Base-by-base conservation (phyloP, 306 rosid species). In the Gastrolobium villosum region DNA sequence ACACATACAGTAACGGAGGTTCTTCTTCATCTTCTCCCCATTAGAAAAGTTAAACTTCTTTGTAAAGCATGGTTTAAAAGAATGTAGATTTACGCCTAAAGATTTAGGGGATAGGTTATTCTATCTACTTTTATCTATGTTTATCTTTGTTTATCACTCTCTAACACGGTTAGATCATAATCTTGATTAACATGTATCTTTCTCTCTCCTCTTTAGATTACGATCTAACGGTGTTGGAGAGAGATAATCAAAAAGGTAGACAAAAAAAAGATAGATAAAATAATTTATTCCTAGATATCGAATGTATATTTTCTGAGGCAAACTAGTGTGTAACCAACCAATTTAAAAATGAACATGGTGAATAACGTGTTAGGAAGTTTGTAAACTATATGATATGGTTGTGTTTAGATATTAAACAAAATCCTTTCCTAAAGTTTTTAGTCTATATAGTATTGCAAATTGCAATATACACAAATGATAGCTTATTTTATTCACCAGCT, bases 301-400 rank as follows among this genome's bases (percentile, higher is more conserved):
- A 20, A 20, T 20, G 1, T 20, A 20, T 20, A 20, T 20, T 20
- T 20, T 20, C 26, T 20, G 26, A 20, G 26, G 26, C 26, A 20
- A 20, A 20, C 26, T 20, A 20, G 26, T 20, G 26, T 20, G 26
- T 20, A 20, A 20, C 26, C 50, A 35, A 53, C 50, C 5, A 5
- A 14, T 60, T 61, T 61, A 70, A 56, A 61, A 14, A 61, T 45
- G 14, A 37, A 31, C 20, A 8, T 10, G 20, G 37, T 13, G 44
- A 56, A 5, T 34, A 26, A 61, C 13, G 64, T 36, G 64, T 75
- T 36, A 63, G 72, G 80, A 49, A 31, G 15, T 11, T 14, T 63
- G 80, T 63, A 62, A 26, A 30, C 13, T 54, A 28, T 2, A 7
- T 8, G 54, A 52, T 48, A 26, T 37, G 70, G 13, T 74, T 14